Conservation (phyloP, 108 stramenopile species). For the Aurantiochytrium sp. region DNA sequence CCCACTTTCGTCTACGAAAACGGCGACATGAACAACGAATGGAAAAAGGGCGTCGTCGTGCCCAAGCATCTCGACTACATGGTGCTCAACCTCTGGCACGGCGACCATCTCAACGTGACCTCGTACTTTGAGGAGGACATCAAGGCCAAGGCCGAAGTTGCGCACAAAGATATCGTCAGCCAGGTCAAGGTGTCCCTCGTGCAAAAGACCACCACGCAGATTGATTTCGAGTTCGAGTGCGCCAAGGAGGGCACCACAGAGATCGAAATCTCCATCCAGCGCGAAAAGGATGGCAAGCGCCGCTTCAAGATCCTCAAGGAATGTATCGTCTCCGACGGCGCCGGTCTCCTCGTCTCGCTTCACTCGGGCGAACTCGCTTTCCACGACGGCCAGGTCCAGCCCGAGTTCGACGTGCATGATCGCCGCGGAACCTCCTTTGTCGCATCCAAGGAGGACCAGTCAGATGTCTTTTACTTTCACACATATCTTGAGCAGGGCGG, state of each 20-base stretch:
- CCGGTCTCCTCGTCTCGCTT: neutral
- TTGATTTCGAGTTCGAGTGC: neutral
- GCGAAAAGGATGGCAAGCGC: neutral
- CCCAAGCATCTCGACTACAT: neutral
- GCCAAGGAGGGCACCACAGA: neutral
- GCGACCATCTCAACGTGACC: neutral
- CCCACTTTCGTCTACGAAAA: neutral
- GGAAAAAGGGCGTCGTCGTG: neutral
- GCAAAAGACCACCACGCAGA: slow-evolving; percentile 1
- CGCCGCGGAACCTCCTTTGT: neutral
- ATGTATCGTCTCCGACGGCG: neutral
- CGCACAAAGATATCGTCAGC: neutral
- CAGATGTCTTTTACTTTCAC: slow-evolving; percentile 14
- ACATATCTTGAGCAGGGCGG: neutral
- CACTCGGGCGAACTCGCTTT: neutral
- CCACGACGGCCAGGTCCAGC: neutral
- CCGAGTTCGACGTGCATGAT: neutral
- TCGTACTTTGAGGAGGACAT: neutral
- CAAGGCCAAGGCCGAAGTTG: neutral
- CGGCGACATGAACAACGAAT: neutral
- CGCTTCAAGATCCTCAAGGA: neutral
- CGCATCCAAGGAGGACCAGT: slow-evolving; percentile 11
- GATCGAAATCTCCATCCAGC: neutral
- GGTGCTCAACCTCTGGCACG: neutral
- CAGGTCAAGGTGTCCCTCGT: neutral